phyloP scores from a whole-genome alignment of 495 filamentous ascomycete genomes.

The Annulohypoxylon maeteangense region DNA sequence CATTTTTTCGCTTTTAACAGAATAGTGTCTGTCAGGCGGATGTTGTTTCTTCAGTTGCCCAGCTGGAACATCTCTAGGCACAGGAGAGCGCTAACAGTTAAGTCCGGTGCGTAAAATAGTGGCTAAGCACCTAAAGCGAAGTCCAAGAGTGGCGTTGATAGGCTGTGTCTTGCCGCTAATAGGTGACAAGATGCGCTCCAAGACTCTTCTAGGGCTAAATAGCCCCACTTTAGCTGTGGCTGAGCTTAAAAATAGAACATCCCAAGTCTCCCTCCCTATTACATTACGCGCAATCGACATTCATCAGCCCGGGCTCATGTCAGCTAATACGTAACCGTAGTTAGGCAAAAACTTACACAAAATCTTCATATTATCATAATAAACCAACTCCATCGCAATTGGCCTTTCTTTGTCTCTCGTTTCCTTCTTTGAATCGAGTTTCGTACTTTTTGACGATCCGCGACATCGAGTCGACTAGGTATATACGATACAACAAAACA shows the following conservation, averaged over 20 bases:
- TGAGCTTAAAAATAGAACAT: slow-evolving; percentile 41
- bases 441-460: not conserved
- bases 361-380: slow-evolving; percentile 14
- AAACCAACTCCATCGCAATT: slow-evolving; percentile 1
- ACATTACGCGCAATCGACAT: slow-evolving; percentile 33
- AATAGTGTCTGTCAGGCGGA: not conserved
- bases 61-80: not conserved
- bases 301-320: slow-evolving; percentile 34
- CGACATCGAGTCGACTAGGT: slow-evolving; percentile 11
- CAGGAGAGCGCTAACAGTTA: not conserved
- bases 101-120: slow-evolving; percentile 6
- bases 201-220: not conserved
- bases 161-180: slow-evolving; percentile 24
- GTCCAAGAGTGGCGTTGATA: slow-evolving; percentile 21
- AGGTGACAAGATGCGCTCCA: not conserved
- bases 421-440: slow-evolving; percentile 11
- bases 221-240: slow-evolving; percentile 31
- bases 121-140: slow-evolving; percentile 21
- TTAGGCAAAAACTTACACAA: slow-evolving; percentile 23
- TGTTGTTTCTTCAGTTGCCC: slow-evolving; percentile 5
- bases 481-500: not conserved
- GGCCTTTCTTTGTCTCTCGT: not conserved
- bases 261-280: not conserved
- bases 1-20: not conserved
- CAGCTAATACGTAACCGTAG: slow-evolving; percentile 26